Evolutionary conservation across 2,329 filamentous ascomycete species (phyloP).

Genomic region (Pestalotiopsis sp.): DNA sequence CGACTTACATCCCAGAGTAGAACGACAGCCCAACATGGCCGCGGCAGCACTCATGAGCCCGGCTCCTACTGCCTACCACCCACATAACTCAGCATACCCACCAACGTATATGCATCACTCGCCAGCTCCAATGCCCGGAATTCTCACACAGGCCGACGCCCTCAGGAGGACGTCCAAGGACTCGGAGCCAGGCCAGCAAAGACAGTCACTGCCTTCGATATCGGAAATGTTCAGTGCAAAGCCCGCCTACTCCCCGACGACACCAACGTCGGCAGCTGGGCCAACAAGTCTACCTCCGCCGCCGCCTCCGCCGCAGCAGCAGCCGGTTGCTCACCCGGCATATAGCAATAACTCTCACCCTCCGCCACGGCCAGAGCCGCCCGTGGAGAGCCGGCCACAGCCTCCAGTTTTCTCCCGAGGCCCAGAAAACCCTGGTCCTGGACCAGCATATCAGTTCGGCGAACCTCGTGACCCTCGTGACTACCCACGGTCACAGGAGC

Average conservation of each 20-base stretch:
- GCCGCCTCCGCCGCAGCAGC: slow-evolving; percentile 20
- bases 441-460: slow-evolving; percentile 26
- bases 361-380: slow-evolving; percentile 28
- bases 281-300: slow-evolving; percentile 25
- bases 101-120: slow-evolving; percentile 23
- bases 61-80: slow-evolving; percentile 30
- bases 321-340: neutral
- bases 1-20: slow-evolving; percentile 27
- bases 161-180: slow-evolving; percentile 29
- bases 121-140: slow-evolving; percentile 26
- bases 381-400: slow-evolving; percentile 27
- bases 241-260: slow-evolving; percentile 31
- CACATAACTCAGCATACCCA: slow-evolving; percentile 21
- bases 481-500: slow-evolving; percentile 25
- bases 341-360: slow-evolving; percentile 16
- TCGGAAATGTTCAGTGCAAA: slow-evolving; percentile 34
- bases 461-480: slow-evolving; percentile 33
- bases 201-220: slow-evolving; percentile 36
- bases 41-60: slow-evolving; percentile 36
- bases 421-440: slow-evolving; percentile 23
- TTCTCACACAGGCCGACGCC: slow-evolving; percentile 29
- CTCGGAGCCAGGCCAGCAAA: slow-evolving; percentile 23
- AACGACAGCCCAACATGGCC: slow-evolving; percentile 29
- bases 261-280: slow-evolving; percentile 26
- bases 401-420: slow-evolving; percentile 27